These are phyloP conservation scores for Saccharomycopsis fibuligera DNA, from an alignment of 805 yeast species.

Conservation along the genomic window DNA sequence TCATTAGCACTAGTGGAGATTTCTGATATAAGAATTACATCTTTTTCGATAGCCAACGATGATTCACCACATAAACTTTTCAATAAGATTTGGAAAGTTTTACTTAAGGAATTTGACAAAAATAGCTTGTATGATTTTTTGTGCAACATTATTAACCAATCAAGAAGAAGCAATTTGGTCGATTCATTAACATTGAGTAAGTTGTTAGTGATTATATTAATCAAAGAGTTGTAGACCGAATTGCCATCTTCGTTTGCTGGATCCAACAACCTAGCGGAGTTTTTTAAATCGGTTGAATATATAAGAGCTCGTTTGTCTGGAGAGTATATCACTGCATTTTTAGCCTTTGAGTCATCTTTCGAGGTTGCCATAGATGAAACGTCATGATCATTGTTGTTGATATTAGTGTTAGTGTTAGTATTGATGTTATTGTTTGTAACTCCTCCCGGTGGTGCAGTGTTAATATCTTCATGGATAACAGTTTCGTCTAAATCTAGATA, in stretches of 20 bases:
- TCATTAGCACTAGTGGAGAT: slow-evolving; percentile 69
- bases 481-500: slow-evolving; percentile 24
- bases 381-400: not conserved
- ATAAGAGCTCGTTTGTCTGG: slow-evolving; percentile 15
- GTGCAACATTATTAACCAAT: slow-evolving; percentile 84
- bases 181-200: slow-evolving; percentile 70
- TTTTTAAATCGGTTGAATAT: not conserved
- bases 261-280: not conserved
- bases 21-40: slow-evolving; percentile 63
- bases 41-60: slow-evolving; percentile 69
- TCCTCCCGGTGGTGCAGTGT: too few relatives aligned
- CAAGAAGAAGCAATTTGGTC: slow-evolving; percentile 76
- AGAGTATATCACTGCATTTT: slow-evolving; percentile 20
- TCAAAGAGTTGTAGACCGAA: slow-evolving; percentile 8
- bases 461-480: slow-evolving; percentile 21
- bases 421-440: not conserved
- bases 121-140: slow-evolving; percentile 56
- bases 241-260: slow-evolving; percentile 5
- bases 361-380: not conserved
- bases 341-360: not conserved
- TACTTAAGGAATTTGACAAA: slow-evolving; percentile 44
- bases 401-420: not conserved
- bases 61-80: slow-evolving; percentile 61
- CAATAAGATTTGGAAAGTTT: slow-evolving; percentile 69
- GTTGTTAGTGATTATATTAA: slow-evolving; percentile 7